These are phyloP conservation scores for Parachlorella kessleri DNA, from an alignment of 139 green algal species.

Conservation along the genomic window DNA sequence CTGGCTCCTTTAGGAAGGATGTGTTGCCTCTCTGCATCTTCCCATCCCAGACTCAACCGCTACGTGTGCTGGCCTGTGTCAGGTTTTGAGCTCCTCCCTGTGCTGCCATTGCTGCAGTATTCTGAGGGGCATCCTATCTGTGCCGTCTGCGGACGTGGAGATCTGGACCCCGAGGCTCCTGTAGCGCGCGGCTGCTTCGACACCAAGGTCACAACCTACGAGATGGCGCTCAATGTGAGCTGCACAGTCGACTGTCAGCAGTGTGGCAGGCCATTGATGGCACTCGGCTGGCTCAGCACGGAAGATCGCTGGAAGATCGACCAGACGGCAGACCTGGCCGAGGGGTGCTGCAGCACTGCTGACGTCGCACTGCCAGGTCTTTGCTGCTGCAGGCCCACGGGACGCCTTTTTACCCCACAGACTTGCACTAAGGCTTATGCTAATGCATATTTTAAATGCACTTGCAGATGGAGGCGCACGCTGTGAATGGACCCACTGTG, in stretches of 20 bases:
- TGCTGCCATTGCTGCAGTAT: slow-evolving; percentile 18
- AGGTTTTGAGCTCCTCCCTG: too few relatives aligned
- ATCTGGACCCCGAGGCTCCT: slow-evolving; percentile 52
- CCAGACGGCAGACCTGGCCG: background rate
- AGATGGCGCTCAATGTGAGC: slow-evolving; percentile 38
- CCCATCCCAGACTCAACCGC: too few relatives aligned
- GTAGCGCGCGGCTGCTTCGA: slow-evolving; percentile 65
- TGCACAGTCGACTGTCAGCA: background rate
- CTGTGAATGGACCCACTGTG: slow-evolving; percentile 38
- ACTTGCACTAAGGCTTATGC: too few relatives aligned
- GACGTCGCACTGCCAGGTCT: background rate
- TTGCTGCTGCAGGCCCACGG: background rate
- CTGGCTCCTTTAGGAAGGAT: too few relatives aligned
- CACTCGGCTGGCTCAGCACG: too few relatives aligned
- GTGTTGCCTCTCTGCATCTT: too few relatives aligned
- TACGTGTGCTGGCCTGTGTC: too few relatives aligned
- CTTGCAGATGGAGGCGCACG: slow-evolving; percentile 22
- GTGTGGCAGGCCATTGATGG: background rate
- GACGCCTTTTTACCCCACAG: background rate
- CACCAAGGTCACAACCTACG: slow-evolving; percentile 62
- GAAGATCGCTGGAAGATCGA: background rate
- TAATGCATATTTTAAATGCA: too few relatives aligned
- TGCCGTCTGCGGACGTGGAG: slow-evolving; percentile 65
- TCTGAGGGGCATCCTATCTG: slow-evolving; percentile 43
- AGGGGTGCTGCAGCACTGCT: background rate